Base-by-base conservation (phyloP, 75 land plant species). In the Selaginella moellendorffii region DNA sequence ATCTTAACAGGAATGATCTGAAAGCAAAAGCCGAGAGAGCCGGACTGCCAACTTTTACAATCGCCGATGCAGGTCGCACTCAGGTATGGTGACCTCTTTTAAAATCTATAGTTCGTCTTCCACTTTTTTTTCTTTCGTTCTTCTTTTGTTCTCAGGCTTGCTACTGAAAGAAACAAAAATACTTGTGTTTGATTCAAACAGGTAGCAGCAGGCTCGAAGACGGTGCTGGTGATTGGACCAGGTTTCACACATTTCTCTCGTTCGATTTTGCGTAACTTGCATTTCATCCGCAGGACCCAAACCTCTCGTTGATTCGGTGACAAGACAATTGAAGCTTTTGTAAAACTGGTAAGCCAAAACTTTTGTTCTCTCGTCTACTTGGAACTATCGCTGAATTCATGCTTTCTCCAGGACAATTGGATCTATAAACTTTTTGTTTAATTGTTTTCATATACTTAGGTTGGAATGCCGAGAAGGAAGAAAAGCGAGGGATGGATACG, bases 51-150 rank as follows among this genome's bases (percentile, higher is more conserved):
- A 89, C 90, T 63, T 84, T 81, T 70, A 74, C 81, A 61, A 90
- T 93, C 59, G 83, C 96, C 59, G 98, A 93, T 80, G 98, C 98
- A 29, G 98, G 98, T 29, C 85, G 98, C 26, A 93, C 98, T 26
- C 96, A 93, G 97, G 98, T 92, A 26, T 77, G 17, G n/a, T n/a
- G n/a, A n/a, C n/a, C n/a, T n/a, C n/a, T n/a, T n/a, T n/a, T n/a
- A n/a, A n/a, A n/a, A n/a, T n/a, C n/a, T n/a, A n/a, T n/a, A n/a
- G n/a, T 36, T 36, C 46, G 5, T 14, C 14, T 14, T 36, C 46
- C 14, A 5, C 46, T 14, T 36, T 14, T 36, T 14, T 36, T 14
- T 36, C 46, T 36, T 14, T 36, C 46, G 5, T 14, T 36, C 46
- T 36, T n/a, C n/a, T n/a, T n/a, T n/a, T n/a, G n/a, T n/a, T n/a